A percentile compares a stretch with the other conserved stretches of the same genome.
These are phyloP conservation scores for Chionographis japonica DNA, from an alignment of 106 monocot genomes.

Conservation along the genomic window DNA sequence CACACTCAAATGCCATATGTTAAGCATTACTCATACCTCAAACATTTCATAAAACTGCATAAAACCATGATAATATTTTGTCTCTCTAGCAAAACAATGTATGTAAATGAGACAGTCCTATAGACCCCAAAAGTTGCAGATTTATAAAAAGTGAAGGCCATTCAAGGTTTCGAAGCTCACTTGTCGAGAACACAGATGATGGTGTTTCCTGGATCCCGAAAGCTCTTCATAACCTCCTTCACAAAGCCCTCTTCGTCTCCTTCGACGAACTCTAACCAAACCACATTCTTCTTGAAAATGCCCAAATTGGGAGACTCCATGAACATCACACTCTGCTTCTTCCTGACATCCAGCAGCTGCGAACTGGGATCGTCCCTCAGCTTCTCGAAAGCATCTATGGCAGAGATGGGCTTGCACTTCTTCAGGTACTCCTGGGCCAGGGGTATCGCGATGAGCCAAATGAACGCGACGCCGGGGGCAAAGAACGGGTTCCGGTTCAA, in stretches of 20 bases:
- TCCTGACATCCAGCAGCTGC: constrained; percentile 85
- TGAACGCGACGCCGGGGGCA: constrained; percentile 53
- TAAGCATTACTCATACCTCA: no score
- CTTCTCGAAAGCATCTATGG: constrained; percentile 71
- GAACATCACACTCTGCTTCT: constrained; percentile 49
- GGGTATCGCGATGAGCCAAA: constrained; percentile 81
- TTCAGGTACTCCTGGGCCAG: constrained; percentile 65
- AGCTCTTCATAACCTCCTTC: constrained; percentile 48
- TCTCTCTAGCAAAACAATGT: not conserved
- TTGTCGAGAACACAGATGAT: constrained; percentile 80
- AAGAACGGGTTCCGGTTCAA: constrained; percentile 84
- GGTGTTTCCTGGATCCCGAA: constrained; percentile 61
- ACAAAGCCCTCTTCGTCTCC: constrained; percentile 66
- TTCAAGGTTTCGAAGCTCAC: constrained; percentile 40
- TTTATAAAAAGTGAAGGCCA: not conserved
- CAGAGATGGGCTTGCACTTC: constrained; percentile 68
- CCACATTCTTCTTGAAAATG: constrained; percentile 53
- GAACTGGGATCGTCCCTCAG: constrained; percentile 57
- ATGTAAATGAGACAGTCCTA: not conserved
- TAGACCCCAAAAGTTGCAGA: not conserved
- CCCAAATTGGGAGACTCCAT: constrained; percentile 72
- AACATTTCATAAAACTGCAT: no score
- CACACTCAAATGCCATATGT: no score
- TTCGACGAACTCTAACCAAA: constrained; percentile 63
- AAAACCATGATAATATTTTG: no score